Evolutionary conservation across 2,329 filamentous ascomycete genomes (phyloP), one percentile per base, ranked within the genome.

Genomic region (Fusarium sp.): DNA sequence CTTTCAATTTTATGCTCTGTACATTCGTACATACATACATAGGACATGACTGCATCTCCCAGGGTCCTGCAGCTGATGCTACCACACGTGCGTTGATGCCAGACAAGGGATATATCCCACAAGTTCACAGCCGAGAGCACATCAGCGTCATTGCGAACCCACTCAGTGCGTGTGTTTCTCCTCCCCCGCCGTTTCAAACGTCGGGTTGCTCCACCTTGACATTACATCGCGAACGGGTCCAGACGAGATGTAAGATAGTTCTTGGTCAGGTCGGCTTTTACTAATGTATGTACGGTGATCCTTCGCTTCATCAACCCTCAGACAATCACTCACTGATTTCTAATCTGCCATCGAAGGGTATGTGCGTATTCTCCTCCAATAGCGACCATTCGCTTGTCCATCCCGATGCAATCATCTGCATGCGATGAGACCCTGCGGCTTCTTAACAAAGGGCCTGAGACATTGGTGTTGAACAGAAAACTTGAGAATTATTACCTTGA

Each of bases 161-260:
- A 65, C 41, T 49, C 33, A 29, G 27, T 33, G 38, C 38, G 31
- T 44, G 39, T 63, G 42, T 67, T 67, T 59, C 52, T 50, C 59
- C 45, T 61, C 58, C 71, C 71, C 60, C 68, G 46, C 68, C 65
- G 71, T 72, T 75, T 75, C 70, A 75, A 74, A 70, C 64, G 44
- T 65, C 47, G 27, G 31, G 33, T 46, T 56, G 27, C 73, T 69
- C 62, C 63, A 66, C 70, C 42, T 33, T 45, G 44, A 36, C 46
- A 67, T 59, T 52, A 47, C 62, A 65, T 68, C 42, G 64, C 49
- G 49, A 62, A 65, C 52, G 45, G 58, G 60, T 62, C 59, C 42
- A 55, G 38, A 42, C 27, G 38, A 53, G 57, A 52, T 20, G 31
- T 50, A 55, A 65, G 42, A 38, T 57, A n/a, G 33, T 50, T n/a